These are phyloP conservation scores for Boeremia exigua DNA, from an alignment of 2,329 filamentous ascomycete genomes.

Conservation along the genomic window DNA sequence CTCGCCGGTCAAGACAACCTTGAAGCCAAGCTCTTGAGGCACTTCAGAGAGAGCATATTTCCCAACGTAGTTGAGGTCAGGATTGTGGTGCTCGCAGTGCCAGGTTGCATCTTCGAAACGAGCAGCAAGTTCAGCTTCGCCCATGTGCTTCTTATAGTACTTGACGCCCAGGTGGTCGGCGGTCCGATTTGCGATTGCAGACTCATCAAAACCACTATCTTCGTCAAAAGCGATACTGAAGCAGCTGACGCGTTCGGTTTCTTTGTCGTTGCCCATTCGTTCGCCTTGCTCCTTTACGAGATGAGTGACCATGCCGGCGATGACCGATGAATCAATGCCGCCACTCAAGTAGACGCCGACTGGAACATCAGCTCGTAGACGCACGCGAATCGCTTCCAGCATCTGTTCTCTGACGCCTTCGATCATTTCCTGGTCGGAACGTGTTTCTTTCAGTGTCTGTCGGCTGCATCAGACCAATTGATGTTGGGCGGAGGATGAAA, in stretches of 20 bases:
- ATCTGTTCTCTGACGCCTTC: constrained; percentile 57
- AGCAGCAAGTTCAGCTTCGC: constrained; percentile 51
- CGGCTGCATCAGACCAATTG: not conserved
- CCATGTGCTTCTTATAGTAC: constrained; percentile 52
- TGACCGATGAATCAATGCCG: constrained; percentile 63
- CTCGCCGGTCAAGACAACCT: constrained; percentile 61
- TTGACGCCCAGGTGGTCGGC: constrained; percentile 56
- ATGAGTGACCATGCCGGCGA: constrained; percentile 63
- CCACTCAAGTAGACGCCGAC: constrained; percentile 64
- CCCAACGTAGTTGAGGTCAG: constrained; percentile 60
- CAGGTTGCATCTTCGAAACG: constrained; percentile 54
- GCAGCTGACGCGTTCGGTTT: constrained; percentile 47
- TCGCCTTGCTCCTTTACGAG: constrained; percentile 56
- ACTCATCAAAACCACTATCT: constrained; percentile 59
- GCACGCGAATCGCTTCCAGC: constrained; percentile 58
- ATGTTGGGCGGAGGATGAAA: too few relatives aligned
- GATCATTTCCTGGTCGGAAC: constrained; percentile 59
- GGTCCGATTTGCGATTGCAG: constrained; percentile 54
- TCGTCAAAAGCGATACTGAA: constrained; percentile 61
- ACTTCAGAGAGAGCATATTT: constrained; percentile 58
- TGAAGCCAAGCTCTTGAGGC: constrained; percentile 55
- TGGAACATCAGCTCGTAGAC: constrained; percentile 63
- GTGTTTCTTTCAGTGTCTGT: constrained; percentile 49
- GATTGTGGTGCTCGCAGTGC: constrained; percentile 54
- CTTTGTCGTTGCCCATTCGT: constrained; percentile 53